Conservation (phyloP, 805 yeast genomes). For the Starmera amethionina region DNA sequence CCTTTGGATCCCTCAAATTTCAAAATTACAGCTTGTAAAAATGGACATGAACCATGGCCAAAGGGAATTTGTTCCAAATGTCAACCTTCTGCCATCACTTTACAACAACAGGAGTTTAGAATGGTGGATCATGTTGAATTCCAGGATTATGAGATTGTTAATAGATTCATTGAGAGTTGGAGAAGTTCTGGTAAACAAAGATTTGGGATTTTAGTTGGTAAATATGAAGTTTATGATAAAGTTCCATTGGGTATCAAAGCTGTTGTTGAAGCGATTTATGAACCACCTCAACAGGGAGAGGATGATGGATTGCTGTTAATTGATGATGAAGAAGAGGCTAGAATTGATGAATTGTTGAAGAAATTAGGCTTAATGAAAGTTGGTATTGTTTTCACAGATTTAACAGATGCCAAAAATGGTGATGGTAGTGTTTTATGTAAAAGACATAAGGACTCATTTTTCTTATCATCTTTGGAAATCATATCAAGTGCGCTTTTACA, state of each 20-base stretch:
- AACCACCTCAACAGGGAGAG: conserved; percentile 83
- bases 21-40: conserved; percentile 53
- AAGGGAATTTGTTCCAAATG: conserved; percentile 91
- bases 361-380: conserved; percentile 57
- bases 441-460: conserved; percentile 86
- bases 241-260: conserved; percentile 94
- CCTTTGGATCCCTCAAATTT: conserved; percentile 70
- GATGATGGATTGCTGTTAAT: conserved; percentile 69
- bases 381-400: conserved; percentile 85
- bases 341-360: conserved; percentile 44
- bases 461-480: conserved; percentile 81
- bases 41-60: conserved; percentile 93
- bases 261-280: conserved; percentile 87
- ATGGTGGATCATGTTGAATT: conserved; percentile 98
- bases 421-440: conserved; percentile 89
- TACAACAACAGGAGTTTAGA: conserved; percentile 82
- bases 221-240: conserved; percentile 64
- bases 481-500: conserved; percentile 79
- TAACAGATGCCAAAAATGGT: conserved; percentile 76
- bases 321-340: conserved; percentile 40
- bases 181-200: conserved; percentile 82
- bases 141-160: conserved; percentile 60
- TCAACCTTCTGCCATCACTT: conserved; percentile 91
- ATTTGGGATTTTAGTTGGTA: conserved; percentile 76
- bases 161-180: conserved; percentile 87